A percentile compares a stretch with the other conserved stretches of the same genome.
These are phyloP conservation scores for Posidonia oceanica DNA, from an alignment of 116 monocot genomes.

Conservation along the genomic window DNA sequence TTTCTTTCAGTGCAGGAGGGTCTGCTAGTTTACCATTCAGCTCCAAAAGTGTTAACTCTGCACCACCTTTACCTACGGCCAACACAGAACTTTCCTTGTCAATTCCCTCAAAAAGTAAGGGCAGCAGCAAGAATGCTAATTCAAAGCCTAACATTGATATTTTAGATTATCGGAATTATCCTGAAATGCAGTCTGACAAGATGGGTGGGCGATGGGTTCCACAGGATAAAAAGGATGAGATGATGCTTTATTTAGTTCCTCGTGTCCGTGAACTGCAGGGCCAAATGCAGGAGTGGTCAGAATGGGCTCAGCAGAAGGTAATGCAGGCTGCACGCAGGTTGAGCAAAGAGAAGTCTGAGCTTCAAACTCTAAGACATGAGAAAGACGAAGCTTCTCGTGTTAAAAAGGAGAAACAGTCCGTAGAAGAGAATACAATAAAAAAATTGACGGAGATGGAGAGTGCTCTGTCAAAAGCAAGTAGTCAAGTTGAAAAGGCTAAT, in stretches of 20 bases:
- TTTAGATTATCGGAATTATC: constrained; percentile 9
- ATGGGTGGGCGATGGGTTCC: constrained; percentile 28
- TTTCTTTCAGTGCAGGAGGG: constrained; percentile 30
- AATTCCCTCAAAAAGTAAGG: constrained; percentile 26
- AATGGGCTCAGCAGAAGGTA: constrained; percentile 91
- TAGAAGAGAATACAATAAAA: constrained; percentile 78
- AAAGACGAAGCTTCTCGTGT: constrained; percentile 66
- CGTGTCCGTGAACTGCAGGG: constrained; percentile 48
- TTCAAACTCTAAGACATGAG: constrained; percentile 70
- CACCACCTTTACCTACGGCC: constrained; percentile 22
- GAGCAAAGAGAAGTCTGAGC: constrained; percentile 70
- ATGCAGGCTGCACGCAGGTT: constrained; percentile 82
- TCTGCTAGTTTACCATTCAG: constrained; percentile 15
- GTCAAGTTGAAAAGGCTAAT: constrained; percentile 56
- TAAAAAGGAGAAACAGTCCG: constrained; percentile 58
- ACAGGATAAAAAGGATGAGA: constrained; percentile 59
- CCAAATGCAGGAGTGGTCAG: constrained; percentile 72
- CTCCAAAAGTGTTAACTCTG: constrained; percentile 11
- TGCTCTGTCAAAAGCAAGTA: constrained; percentile 58
- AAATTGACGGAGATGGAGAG: constrained; percentile 80
- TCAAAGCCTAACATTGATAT: constrained; percentile 8
- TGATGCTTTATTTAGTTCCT: constrained; percentile 45
- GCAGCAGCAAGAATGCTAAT: constrained; percentile 4
- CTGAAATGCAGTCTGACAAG: constrained; percentile 20
- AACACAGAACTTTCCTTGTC: constrained; percentile 75